Conservation (phyloP, 139 green algal genomes). For the Chlorella sp. region DNA sequence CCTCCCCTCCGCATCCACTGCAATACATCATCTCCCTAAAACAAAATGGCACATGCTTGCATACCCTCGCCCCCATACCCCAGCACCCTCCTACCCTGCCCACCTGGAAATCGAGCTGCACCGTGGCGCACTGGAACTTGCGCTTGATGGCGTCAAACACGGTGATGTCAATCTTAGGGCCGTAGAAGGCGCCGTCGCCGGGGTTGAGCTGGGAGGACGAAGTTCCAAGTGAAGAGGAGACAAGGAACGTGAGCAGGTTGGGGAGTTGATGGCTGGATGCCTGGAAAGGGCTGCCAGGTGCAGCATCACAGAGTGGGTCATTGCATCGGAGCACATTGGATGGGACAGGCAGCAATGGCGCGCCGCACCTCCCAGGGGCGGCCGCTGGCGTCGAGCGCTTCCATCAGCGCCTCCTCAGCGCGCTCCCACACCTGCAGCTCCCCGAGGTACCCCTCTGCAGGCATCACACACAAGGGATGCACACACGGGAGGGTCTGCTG, state of each 20-base stretch:
- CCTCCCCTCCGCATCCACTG: no score
- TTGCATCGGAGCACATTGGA: no score
- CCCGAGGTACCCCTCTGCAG: slow-evolving; percentile 87
- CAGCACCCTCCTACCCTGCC: no score
- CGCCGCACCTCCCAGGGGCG: slow-evolving; percentile 59
- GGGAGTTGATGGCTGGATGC: no score
- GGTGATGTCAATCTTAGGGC: slow-evolving; percentile 99
- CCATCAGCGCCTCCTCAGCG: slow-evolving; percentile 84
- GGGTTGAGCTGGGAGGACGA: slow-evolving; percentile 73
- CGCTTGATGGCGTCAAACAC: slow-evolving; percentile 86
- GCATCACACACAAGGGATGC: no score
- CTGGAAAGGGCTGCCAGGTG: no score
- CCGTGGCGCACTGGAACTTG: slow-evolving; percentile 98
- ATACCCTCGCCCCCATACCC: not conserved
- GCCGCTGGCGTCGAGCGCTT: slow-evolving; percentile 83
- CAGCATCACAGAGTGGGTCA: no score
- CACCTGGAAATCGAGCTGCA: slow-evolving; percentile 99
- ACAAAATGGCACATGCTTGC: not conserved
- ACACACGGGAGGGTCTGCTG: no score
- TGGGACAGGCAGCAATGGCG: no score
- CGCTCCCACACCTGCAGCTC: slow-evolving; percentile 92
- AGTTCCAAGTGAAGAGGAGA: no score
- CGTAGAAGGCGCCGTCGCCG: slow-evolving; percentile 97
- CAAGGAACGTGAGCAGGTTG: no score
- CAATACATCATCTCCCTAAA: no score